These are phyloP conservation scores for Pseudocercospora fuligena DNA, from an alignment of 2,329 filamentous ascomycete genomes.

Conservation along the genomic window DNA sequence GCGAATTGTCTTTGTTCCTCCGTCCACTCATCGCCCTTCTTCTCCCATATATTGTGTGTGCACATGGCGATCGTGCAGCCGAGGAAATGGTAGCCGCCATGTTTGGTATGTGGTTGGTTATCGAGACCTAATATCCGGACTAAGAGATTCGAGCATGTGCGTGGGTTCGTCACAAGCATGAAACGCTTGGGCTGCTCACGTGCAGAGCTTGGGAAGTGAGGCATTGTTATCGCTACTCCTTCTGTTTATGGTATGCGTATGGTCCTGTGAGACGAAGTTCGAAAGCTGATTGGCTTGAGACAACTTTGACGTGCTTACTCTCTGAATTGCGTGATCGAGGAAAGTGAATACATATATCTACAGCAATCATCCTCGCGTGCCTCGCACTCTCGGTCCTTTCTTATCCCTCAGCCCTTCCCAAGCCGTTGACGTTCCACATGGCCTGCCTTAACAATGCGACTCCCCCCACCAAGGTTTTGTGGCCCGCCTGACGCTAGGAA, in stretches of 20 bases:
- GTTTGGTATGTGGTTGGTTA: slow-evolving; percentile 8
- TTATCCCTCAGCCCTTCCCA: neutral
- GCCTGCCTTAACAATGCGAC: neutral
- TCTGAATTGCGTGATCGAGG: slow-evolving; percentile 17
- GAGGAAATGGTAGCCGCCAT: slow-evolving; percentile 15
- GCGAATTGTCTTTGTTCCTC: slow-evolving; percentile 13
- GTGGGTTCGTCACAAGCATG: slow-evolving; percentile 18
- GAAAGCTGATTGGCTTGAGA: slow-evolving; percentile 14
- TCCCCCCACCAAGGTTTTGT: neutral
- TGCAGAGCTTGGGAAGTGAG: neutral
- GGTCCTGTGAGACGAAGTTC: neutral
- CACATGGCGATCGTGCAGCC: slow-evolving; percentile 2
- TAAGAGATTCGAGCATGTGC: slow-evolving; percentile 16
- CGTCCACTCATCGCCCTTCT: slow-evolving; percentile 4
- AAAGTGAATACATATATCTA: neutral
- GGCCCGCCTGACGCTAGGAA: neutral
- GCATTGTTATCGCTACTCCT: slow-evolving; percentile 14
- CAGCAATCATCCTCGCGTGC: neutral
- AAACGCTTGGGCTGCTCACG: slow-evolving; percentile 12
- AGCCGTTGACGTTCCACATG: neutral
- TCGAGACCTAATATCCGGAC: slow-evolving; percentile 9
- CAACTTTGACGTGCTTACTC: slow-evolving; percentile 13
- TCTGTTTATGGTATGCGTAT: slow-evolving; percentile 2
- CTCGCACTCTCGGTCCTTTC: slow-evolving; percentile 1
- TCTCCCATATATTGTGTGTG: neutral